Evolutionary conservation across 805 yeast species (phyloP).

Genomic region (Metschnikowia henanensis): DNA sequence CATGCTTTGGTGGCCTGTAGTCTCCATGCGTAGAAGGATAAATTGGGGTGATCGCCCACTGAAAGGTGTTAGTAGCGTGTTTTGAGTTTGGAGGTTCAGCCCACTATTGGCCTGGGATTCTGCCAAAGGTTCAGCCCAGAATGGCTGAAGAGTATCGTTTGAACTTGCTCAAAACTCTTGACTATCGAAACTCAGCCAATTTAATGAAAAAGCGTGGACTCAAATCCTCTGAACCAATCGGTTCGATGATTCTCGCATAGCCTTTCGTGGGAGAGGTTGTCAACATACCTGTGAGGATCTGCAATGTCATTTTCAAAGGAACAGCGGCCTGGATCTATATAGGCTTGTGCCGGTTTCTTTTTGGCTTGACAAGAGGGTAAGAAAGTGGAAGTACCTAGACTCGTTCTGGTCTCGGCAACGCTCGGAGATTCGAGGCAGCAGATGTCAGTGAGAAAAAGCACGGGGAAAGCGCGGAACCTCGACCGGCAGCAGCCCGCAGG

Average conservation of each 20-base stretch:
- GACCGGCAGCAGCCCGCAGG: background rate
- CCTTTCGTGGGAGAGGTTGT: no score
- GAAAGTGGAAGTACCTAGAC: background rate
- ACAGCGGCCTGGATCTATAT: no score
- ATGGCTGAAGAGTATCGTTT: no score
- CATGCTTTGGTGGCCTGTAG: slow-evolving; percentile 44
- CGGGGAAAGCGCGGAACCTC: slow-evolving; percentile 11
- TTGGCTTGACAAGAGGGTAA: background rate
- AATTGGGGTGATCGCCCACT: slow-evolving; percentile 58
- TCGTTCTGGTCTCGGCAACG: background rate
- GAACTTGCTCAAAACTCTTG: no score
- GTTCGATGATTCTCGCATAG: no score
- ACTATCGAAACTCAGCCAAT: no score
- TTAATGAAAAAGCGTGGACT: no score
- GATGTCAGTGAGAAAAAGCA: slow-evolving; percentile 8
- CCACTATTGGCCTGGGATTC: no score
- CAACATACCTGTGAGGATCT: slow-evolving; percentile 17
- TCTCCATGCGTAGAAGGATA: slow-evolving; percentile 61
- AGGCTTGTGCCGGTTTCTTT: background rate
- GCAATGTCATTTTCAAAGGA: slow-evolving; percentile 8
- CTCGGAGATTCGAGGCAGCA: background rate
- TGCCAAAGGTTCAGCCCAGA: no score
- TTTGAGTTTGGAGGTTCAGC: no score
- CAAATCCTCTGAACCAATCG: no score
- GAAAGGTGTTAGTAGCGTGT: slow-evolving; percentile 21